phyloP scores from a whole-genome alignment of 2,329 filamentous ascomycete species.

The Coleophoma eucalyptorum region DNA sequence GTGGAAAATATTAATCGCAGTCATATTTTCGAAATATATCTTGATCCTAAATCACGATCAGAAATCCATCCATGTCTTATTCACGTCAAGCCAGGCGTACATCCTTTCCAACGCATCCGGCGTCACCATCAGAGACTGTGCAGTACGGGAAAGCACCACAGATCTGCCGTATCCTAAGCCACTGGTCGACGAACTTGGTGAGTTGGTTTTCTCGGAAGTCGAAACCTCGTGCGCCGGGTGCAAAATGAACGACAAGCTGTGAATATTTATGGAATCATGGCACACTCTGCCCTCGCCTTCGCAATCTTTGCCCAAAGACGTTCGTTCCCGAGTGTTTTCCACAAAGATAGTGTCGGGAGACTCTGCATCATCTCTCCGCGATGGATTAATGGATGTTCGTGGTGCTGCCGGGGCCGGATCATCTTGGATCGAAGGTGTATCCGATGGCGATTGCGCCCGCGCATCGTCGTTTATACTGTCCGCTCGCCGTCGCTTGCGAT shows the following conservation, averaged over 20 bases:
- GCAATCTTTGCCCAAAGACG: neutral
- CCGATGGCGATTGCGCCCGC: neutral
- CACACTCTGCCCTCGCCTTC: neutral
- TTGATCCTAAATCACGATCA: neutral
- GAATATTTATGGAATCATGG: neutral
- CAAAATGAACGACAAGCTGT: neutral
- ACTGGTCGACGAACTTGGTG: neutral
- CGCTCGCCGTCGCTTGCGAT: neutral
- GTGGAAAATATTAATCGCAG: conserved; percentile 1
- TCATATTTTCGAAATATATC: conserved; percentile 4
- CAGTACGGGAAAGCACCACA: neutral
- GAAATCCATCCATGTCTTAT: neutral
- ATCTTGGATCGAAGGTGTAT: neutral
- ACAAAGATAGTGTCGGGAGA: neutral
- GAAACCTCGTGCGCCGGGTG: neutral
- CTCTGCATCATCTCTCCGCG: neutral
- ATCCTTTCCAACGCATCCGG: neutral
- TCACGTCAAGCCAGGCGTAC: neutral
- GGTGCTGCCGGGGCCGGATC: neutral
- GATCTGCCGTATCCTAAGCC: neutral
- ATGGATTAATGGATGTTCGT: neutral
- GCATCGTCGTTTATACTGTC: neutral
- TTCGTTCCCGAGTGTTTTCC: neutral
- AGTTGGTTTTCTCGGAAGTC: neutral
- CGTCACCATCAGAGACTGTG: neutral